Conservation (phyloP, 805 yeast genomes). For the Zygoascus flipseniorum region DNA sequence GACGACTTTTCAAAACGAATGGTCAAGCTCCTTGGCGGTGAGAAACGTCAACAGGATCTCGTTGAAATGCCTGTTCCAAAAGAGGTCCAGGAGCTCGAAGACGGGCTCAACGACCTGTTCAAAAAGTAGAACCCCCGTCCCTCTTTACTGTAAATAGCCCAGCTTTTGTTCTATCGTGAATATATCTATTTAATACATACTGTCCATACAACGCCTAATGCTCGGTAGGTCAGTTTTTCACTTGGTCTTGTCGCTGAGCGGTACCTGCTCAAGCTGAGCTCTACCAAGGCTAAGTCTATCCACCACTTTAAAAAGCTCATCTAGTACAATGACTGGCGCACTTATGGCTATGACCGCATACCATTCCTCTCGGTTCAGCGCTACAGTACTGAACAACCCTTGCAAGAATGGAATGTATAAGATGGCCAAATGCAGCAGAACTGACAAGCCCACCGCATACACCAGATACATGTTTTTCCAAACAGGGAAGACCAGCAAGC, state of each 20-base stretch:
- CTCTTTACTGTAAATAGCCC: background rate
- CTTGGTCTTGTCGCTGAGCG: background rate
- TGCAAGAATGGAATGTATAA: conserved; percentile 31
- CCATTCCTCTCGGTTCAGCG: conserved; percentile 31
- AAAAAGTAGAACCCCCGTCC: conserved; percentile 2
- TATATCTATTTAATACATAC: background rate
- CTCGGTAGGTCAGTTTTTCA: background rate
- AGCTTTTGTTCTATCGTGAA: background rate
- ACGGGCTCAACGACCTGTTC: conserved; percentile 9
- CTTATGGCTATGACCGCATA: conserved; percentile 28
- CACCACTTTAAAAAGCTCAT: conserved; percentile 31
- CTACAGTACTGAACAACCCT: conserved; percentile 28
- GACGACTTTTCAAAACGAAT: conserved; percentile 65
- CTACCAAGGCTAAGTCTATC: conserved; percentile 21
- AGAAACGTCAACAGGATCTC: conserved; percentile 27
- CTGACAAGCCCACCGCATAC: conserved; percentile 30
- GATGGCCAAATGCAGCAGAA: conserved; percentile 28
- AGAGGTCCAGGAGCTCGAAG: conserved; percentile 15
- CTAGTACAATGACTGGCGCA: conserved; percentile 31
- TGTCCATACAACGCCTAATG: background rate
- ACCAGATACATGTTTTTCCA: conserved; percentile 34
- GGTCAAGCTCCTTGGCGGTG: conserved; percentile 61
- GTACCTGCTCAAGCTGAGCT: background rate
- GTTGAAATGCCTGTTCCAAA: conserved; percentile 13
- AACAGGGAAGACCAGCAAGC: conserved; percentile 31